These are phyloP conservation scores for Dissoconium aciculare DNA, from an alignment of 2,329 filamentous ascomycete species.

Conservation along the genomic window DNA sequence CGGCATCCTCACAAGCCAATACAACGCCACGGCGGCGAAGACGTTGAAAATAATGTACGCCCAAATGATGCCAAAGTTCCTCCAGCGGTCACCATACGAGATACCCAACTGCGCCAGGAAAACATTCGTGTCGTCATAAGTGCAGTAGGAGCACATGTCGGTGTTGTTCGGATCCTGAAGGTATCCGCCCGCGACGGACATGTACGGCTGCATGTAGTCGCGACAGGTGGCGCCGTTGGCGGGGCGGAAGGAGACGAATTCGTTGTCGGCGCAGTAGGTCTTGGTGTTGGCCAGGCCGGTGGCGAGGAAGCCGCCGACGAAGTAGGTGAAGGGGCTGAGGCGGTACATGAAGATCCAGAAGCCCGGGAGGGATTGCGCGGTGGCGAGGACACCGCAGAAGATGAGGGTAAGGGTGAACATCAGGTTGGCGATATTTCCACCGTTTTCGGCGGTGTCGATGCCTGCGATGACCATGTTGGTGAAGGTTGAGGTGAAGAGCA, in stretches of 20 bases:
- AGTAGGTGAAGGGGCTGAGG: slow-evolving; percentile 68
- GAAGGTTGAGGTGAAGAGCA: slow-evolving; percentile 59
- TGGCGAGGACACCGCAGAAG: slow-evolving; percentile 56
- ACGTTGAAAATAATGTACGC: slow-evolving; percentile 40
- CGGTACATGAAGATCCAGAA: slow-evolving; percentile 82
- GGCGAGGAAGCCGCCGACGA: slow-evolving; percentile 57
- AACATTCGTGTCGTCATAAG: slow-evolving; percentile 28
- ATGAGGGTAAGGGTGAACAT: slow-evolving; percentile 58
- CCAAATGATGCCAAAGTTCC: slow-evolving; percentile 41
- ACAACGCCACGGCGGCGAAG: slow-evolving; percentile 34
- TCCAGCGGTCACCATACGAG: slow-evolving; percentile 34
- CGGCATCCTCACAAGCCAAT: slow-evolving; percentile 41
- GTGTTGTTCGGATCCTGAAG: slow-evolving; percentile 22
- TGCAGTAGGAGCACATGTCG: slow-evolving; percentile 27
- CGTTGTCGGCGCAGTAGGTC: slow-evolving; percentile 53
- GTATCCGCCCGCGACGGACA: slow-evolving; percentile 23
- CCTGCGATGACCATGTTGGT: slow-evolving; percentile 63
- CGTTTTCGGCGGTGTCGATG: slow-evolving; percentile 59
- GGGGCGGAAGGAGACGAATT: slow-evolving; percentile 53
- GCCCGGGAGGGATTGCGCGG: slow-evolving; percentile 45
- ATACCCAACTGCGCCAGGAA: slow-evolving; percentile 30
- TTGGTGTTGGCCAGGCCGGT: slow-evolving; percentile 52
- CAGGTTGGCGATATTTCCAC: slow-evolving; percentile 60
- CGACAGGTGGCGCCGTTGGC: slow-evolving; percentile 32
- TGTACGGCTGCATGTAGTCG: slow-evolving; percentile 26